Base-by-base conservation (phyloP, 345 rosid species). In the Corchorus capsularis region DNA sequence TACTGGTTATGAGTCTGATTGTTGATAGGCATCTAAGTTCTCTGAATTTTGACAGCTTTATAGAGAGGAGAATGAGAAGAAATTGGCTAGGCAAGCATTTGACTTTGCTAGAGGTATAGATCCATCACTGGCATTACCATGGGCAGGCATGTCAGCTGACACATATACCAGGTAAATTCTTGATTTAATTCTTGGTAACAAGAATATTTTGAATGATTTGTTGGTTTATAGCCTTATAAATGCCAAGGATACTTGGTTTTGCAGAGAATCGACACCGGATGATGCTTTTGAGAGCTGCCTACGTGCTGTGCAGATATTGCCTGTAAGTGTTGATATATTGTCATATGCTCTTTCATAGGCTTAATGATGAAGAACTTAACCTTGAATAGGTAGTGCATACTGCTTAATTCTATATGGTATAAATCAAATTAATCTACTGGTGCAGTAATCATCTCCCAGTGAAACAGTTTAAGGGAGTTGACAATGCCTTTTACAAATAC, bases 121-220 rank as follows among this genome's bases (percentile, higher is more conserved):
- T 88, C 97, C 99, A 84, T 92, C 94, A 12, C 93, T 96, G 82
- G 92, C 98, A 37, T 83, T 93, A 74, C 97, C 98, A 66, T 96
- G 99, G 99, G 97, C 97, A 14, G 99, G 98, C 84, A 87, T 91
- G 95, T 87, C 99, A 74, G 97, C 96, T 79, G 97, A 92, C 85
- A 63, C 78, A 64, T 67, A 76, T 83, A 82, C 88, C 78, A 82
- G 96, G 99, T 92, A 83, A 61, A 77, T 76, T 34, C 20, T 73
- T 71, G n/a, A 63, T 70, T 64, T 67, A 63, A 45, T 75, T 74
- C 61, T 34, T 61, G 35, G 69, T 64, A 74, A 63, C 68, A 62
- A 22, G 27, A 68, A 3, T 45, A 69, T 71, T 22, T 79, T 39
- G 46, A 53, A 53, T 60, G 73, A 54, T 62, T 69, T 71, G 71